These are phyloP conservation scores for Puccinia novopanici DNA, from an alignment of 1,284 basidiomycete genomes.

Conservation along the genomic window DNA sequence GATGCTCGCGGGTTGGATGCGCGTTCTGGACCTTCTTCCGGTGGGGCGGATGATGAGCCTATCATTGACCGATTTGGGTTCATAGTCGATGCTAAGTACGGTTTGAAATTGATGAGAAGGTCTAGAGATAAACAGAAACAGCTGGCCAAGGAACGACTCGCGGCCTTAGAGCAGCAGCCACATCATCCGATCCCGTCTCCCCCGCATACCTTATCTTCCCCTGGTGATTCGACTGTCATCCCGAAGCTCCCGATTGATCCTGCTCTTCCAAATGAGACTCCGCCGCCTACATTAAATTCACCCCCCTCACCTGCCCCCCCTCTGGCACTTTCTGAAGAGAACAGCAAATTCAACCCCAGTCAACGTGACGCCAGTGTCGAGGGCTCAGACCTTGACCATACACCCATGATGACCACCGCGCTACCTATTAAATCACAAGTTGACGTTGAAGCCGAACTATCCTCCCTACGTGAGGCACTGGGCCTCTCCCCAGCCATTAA, in stretches of 20 bases:
- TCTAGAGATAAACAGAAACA: constrained; percentile 40
- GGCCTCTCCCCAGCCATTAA: constrained; percentile 24
- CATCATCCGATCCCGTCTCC: neutral
- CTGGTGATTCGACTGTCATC: neutral
- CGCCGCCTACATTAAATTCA: neutral
- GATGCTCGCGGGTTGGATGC: neutral
- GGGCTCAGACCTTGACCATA: constrained; percentile 29
- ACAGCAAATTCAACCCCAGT: constrained; percentile 12
- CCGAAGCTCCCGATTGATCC: neutral
- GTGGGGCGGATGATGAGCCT: constrained; percentile 28
- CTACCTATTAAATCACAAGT: constrained; percentile 46
- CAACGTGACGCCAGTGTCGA: constrained; percentile 19
- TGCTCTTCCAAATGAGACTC: neutral
- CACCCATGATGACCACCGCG: constrained; percentile 44
- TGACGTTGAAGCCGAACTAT: constrained; percentile 49
- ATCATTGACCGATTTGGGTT: constrained; percentile 46
- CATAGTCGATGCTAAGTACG: constrained; percentile 47
- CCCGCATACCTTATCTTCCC: neutral
- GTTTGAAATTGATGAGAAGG: constrained; percentile 36
- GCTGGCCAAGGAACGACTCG: constrained; percentile 12
- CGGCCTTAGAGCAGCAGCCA: neutral
- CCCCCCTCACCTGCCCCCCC: neutral
- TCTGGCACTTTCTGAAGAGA: constrained; percentile 15
- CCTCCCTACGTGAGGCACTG: constrained; percentile 32
- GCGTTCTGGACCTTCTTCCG: neutral